Conservation (phyloP, 2,329 filamentous ascomycete species). For the Fusarium tupiense region DNA sequence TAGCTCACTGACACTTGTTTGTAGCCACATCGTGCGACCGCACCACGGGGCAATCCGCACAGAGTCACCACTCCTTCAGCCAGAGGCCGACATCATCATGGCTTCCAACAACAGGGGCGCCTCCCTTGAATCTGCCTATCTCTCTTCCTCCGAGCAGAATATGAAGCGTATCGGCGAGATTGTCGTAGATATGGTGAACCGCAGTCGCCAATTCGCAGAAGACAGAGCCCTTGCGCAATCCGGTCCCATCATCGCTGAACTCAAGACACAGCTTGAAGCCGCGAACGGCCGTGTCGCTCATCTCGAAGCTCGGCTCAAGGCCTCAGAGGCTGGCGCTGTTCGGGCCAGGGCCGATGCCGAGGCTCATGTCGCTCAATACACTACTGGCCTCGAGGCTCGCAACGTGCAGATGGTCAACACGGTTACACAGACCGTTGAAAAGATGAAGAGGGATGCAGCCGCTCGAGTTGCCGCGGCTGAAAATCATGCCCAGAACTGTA, state of each 20-base stretch:
- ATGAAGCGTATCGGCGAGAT: neutral
- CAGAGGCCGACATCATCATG: neutral
- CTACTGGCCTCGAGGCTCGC: neutral
- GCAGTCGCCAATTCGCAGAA: neutral
- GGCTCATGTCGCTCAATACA: neutral
- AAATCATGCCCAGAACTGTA: neutral
- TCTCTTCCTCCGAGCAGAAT: fast-evolving
- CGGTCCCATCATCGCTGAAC: neutral
- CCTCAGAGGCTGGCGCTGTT: neutral
- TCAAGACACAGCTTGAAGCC: neutral
- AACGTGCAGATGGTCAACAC: neutral
- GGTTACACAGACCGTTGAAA: neutral
- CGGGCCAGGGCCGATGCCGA: neutral
- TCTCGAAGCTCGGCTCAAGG: neutral
- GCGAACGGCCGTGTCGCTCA: neutral
- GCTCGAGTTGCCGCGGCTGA: neutral
- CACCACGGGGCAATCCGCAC: neutral
- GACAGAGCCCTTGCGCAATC: neutral
- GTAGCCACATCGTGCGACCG: neutral
- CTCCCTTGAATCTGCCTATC: neutral
- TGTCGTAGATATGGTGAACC: fast-evolving
- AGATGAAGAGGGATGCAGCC: neutral
- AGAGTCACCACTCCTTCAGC: neutral
- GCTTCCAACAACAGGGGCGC: too few species aligned
- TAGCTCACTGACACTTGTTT: fast-evolving